A percentile compares a stretch with the other conserved stretches of the same genome.
phyloP scores from a whole-genome alignment of 2,329 filamentous ascomycete species.

The Diaporthe australafricana region DNA sequence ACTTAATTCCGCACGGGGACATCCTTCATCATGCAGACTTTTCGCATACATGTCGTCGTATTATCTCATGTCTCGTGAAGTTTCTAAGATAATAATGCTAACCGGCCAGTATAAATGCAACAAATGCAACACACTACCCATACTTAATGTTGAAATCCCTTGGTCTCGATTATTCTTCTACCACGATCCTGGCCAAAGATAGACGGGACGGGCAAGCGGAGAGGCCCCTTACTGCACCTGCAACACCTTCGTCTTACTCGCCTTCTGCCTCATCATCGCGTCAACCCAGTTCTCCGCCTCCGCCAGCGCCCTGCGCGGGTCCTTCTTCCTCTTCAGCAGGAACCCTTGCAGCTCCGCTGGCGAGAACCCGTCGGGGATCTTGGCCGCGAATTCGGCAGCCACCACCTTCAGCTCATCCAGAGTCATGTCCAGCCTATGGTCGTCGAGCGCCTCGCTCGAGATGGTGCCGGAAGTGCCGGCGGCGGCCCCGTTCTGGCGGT shows the following conservation, averaged over 20 bases:
- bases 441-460: constrained; percentile 33
- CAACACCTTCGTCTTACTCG: constrained; percentile 58
- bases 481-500: not conserved
- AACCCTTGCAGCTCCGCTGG: constrained; percentile 76
- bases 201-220: not conserved
- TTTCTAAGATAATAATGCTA: constrained; percentile 9
- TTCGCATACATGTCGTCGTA: not conserved
- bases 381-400: constrained; percentile 60
- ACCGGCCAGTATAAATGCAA: not conserved
- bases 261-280: constrained; percentile 62
- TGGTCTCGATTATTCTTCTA: not conserved
- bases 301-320: constrained; percentile 64
- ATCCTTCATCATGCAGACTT: not conserved
- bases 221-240: constrained; percentile 55
- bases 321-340: constrained; percentile 71
- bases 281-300: constrained; percentile 67
- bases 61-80: not conserved
- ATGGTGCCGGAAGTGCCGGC: not conserved
- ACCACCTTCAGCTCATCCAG: constrained; percentile 56
- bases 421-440: constrained; percentile 44
- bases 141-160: not conserved
- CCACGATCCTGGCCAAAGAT: not conserved
- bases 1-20: not conserved
- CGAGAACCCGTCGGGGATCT: constrained; percentile 66
- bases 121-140: not conserved